phyloP scores from a whole-genome alignment of 495 filamentous ascomycete genomes.

The Daldinia caldariorum region DNA sequence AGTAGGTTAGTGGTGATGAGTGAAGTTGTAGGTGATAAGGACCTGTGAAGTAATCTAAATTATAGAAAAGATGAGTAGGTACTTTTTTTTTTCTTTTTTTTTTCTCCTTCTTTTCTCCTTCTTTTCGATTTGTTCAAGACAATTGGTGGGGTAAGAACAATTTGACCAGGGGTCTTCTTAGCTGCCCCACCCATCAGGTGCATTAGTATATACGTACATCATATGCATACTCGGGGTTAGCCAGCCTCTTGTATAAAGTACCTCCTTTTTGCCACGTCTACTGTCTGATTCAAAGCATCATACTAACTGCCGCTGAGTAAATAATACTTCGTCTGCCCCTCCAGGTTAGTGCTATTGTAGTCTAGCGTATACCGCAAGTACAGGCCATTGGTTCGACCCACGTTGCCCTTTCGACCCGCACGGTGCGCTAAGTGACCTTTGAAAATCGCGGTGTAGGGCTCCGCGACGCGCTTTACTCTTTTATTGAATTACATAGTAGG shows the following conservation, averaged over 20 bases:
- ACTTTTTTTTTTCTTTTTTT: slow-evolving; percentile 9
- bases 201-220: background rate
- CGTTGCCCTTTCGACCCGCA: slow-evolving; percentile 13
- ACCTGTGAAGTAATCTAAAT: background rate
- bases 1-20: background rate
- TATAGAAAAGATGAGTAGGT: background rate
- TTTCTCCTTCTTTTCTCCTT: too few relatives aligned
- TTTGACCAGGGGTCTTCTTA: background rate
- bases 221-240: background rate
- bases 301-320: background rate
- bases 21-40: slow-evolving; percentile 24
- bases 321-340: background rate
- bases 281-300: background rate
- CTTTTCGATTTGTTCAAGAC: slow-evolving; percentile 21
- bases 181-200: background rate
- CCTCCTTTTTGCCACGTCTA: background rate
- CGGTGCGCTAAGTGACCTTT: slow-evolving; percentile 1
- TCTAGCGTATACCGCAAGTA: background rate
- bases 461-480: slow-evolving; percentile 36
- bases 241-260: background rate
- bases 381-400: slow-evolving; percentile 30
- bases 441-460: slow-evolving; percentile 38
- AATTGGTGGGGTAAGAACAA: slow-evolving; percentile 44
- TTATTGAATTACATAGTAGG: too few relatives aligned
- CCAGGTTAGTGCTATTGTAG: background rate